Conservation (phyloP, 1,284 basidiomycete species). For the Taiwanofungus camphoratus region DNA sequence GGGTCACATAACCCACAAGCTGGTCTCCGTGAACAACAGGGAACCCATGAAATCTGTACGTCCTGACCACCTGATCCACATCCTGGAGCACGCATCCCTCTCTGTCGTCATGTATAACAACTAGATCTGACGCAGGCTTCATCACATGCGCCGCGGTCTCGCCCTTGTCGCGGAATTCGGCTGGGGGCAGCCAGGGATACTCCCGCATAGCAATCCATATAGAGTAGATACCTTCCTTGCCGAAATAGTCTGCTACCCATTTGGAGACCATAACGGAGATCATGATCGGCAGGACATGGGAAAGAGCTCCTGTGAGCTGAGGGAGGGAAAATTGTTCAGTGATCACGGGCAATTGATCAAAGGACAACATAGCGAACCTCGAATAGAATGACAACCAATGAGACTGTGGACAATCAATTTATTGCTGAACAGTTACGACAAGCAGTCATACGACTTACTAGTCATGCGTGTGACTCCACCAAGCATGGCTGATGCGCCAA, state of each 20-base stretch:
- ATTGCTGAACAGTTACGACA: neutral
- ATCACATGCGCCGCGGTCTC: constrained; percentile 60
- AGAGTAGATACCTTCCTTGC: constrained; percentile 68
- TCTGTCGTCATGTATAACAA: constrained; percentile 46
- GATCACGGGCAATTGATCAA: neutral
- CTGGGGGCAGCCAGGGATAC: constrained; percentile 72
- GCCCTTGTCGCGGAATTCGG: constrained; percentile 60
- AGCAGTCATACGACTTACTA: constrained; percentile 36
- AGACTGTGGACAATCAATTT: constrained; percentile 38
- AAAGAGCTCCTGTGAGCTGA: constrained; percentile 63
- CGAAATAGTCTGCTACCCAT: constrained; percentile 70
- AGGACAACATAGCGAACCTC: constrained; percentile 38
- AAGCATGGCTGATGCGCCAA: constrained; percentile 77
- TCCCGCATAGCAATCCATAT: constrained; percentile 68
- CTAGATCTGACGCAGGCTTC: constrained; percentile 45
- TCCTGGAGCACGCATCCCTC: constrained; percentile 39
- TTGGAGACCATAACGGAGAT: constrained; percentile 72
- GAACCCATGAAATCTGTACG: constrained; percentile 51
- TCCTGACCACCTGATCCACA: constrained; percentile 42
- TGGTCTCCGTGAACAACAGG: constrained; percentile 49
- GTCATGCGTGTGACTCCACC: constrained; percentile 82
- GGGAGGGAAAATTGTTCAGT: neutral
- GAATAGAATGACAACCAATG: constrained; percentile 69
- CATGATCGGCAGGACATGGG: constrained; percentile 77
- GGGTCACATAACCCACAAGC: constrained; percentile 55